These are phyloP conservation scores for Paecilomyces sp. DNA, from an alignment of 2,329 filamentous ascomycete genomes.

Conservation along the genomic window DNA sequence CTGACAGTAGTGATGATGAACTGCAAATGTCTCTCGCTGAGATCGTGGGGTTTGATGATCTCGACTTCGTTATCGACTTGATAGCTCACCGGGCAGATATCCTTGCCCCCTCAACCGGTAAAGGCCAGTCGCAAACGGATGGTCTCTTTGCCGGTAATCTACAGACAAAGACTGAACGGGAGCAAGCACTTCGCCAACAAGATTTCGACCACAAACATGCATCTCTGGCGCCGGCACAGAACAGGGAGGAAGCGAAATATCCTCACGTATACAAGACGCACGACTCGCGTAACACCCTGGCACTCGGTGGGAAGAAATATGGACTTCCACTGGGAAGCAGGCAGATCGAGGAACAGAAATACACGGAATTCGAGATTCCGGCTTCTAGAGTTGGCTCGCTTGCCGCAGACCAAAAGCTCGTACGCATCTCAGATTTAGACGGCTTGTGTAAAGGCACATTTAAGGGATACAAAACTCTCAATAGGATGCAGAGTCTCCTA, in stretches of 20 bases:
- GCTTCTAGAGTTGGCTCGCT: slow-evolving; percentile 71
- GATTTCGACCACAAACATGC: slow-evolving; percentile 81
- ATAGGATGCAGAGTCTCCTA: slow-evolving; percentile 96
- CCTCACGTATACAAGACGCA: slow-evolving; percentile 88
- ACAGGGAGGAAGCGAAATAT: slow-evolving; percentile 67
- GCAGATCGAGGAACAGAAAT: slow-evolving; percentile 65
- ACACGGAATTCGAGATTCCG: slow-evolving; percentile 84
- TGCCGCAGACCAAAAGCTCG: slow-evolving; percentile 63
- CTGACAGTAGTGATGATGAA: slow-evolving; percentile 69
- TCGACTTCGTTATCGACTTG: slow-evolving; percentile 90
- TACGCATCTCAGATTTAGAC: slow-evolving; percentile 77
- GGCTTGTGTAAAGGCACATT: slow-evolving; percentile 87
- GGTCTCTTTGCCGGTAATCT: slow-evolving; percentile 49
- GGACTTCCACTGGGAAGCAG: slow-evolving; percentile 69
- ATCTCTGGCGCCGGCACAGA: slow-evolving; percentile 61
- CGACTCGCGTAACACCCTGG: slow-evolving; percentile 78
- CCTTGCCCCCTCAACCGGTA: slow-evolving; percentile 32
- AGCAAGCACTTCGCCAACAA: slow-evolving; percentile 66
- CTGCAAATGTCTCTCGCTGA: slow-evolving; percentile 87
- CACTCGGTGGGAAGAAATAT: slow-evolving; percentile 72
- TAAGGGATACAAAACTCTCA: slow-evolving; percentile 84
- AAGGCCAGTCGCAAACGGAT: slow-evolving; percentile 32
- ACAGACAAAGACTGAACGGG: slow-evolving; percentile 68
- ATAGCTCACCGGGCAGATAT: slow-evolving; percentile 69
- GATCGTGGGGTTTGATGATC: slow-evolving; percentile 83